Percentiles rank a stretch among this genome's conserved stretches.
Conservation (phyloP, 257 asterid genomes). For the Gentiana straminea region DNA sequence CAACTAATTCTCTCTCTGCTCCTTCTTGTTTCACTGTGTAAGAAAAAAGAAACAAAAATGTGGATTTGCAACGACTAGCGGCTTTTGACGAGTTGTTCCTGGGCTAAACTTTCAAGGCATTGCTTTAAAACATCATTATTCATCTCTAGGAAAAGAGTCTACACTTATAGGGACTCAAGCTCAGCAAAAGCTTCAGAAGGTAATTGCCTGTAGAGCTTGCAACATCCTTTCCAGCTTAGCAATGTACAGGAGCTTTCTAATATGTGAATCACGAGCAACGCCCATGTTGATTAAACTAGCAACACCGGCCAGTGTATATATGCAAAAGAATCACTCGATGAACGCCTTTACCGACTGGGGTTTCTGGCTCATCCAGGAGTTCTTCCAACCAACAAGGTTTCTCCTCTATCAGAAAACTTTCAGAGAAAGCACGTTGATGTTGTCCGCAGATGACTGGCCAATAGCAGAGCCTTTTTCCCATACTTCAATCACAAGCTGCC, state of each 20-base stretch:
- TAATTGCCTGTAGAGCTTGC: slow-evolving; percentile 87
- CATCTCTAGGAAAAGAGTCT: slow-evolving; percentile 75
- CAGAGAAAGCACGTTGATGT: slow-evolving; percentile 90
- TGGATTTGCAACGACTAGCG: slow-evolving; percentile 33
- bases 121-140: slow-evolving; percentile 89
- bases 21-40: slow-evolving; percentile 90
- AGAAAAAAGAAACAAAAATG: background rate
- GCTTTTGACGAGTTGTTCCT: slow-evolving; percentile 76
- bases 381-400: slow-evolving; percentile 94
- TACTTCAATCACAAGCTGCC: slow-evolving; percentile 28
- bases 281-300: slow-evolving; percentile 14
- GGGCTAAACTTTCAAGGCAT: slow-evolving; percentile 71
- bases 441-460: slow-evolving; percentile 49
- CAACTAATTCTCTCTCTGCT: slow-evolving; percentile 65
- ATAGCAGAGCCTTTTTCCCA: slow-evolving; percentile 72
- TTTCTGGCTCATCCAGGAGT: slow-evolving; percentile 87
- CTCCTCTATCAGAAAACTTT: slow-evolving; percentile 63
- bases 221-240: slow-evolving; percentile 89
- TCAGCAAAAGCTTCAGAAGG: slow-evolving; percentile 71
- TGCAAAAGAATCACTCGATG: slow-evolving; percentile 90
- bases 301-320: slow-evolving; percentile 32
- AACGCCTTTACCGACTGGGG: slow-evolving; percentile 78
- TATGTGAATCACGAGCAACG: slow-evolving; percentile 91
- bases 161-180: slow-evolving; percentile 82
- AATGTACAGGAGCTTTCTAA: slow-evolving; percentile 85